These are phyloP conservation scores for Saccharomycopsis amapae DNA, from an alignment of 805 yeast species.

Conservation along the genomic window DNA sequence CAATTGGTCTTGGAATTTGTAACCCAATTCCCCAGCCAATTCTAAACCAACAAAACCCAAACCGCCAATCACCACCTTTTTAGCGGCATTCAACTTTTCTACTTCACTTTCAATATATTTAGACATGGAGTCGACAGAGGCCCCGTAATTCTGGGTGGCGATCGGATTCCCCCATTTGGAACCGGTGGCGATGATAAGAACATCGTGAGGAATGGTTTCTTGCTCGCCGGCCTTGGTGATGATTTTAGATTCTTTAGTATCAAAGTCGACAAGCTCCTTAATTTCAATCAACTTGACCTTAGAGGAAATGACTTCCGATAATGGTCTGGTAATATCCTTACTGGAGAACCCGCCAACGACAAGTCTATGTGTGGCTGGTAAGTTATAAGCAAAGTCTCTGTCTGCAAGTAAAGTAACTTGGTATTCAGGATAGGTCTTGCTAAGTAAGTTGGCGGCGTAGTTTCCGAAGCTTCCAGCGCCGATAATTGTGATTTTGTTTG, in stretches of 20 bases:
- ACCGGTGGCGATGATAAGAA: slow-evolving; percentile 26
- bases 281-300: slow-evolving; percentile 16
- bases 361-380: slow-evolving; percentile 1
- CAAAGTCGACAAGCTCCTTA: slow-evolving; percentile 21
- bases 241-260: slow-evolving; percentile 17
- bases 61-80: slow-evolving; percentile 24
- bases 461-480: slow-evolving; percentile 2
- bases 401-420: slow-evolving; percentile 2
- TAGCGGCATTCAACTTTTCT: slow-evolving; percentile 19
- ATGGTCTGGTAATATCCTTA: not conserved
- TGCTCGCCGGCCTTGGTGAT: slow-evolving; percentile 2
- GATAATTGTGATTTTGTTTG: slow-evolving; percentile 2
- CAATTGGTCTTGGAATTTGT: slow-evolving; percentile 17
- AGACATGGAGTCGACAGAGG: slow-evolving; percentile 1
- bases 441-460: slow-evolving; percentile 3
- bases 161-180: slow-evolving; percentile 23
- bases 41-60: slow-evolving; percentile 26
- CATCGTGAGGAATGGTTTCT: slow-evolving; percentile 18
- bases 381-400: not conserved
- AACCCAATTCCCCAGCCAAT: slow-evolving; percentile 26
- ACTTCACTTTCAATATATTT: slow-evolving; percentile 7
- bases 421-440: not conserved
- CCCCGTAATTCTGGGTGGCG: slow-evolving; percentile 1
- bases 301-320: slow-evolving; percentile 13
- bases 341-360: slow-evolving; percentile 1